Base-by-base conservation (phyloP, 768 basidiomycete species). In the Kwoniella dendrophila region DNA sequence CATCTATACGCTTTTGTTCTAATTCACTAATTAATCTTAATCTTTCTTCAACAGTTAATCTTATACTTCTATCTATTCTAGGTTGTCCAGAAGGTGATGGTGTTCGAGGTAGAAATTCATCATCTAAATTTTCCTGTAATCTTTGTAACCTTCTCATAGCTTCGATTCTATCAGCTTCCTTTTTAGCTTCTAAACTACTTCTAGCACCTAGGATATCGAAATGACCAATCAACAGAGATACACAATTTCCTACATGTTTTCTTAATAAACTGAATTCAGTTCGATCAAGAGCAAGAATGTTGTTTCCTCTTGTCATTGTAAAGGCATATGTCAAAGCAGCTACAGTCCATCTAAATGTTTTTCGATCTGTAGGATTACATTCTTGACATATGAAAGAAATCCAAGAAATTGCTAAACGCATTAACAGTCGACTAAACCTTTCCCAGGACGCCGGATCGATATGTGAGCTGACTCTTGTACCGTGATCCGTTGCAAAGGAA, bases 341-440 rank as follows among this genome's bases (percentile, higher is more conserved):
- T 55, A 99, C 93, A 7, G 96, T 94, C 94, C 94, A 98, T 75
- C 90, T 89, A 84, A 99, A 99, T 0, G 92, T 98, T 78, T 88
- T 90, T 59, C 92, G 85, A 78, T 98, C 94, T 33, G 90, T 89
- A 7, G 94, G 92, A 70, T 96, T 90, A 81, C 96, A 99, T 71
- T 94, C 91, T 74, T 97, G 93, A 80, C 92, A 96, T 66, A 98
- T 95, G 82, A 99, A 98, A 44, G 92, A 88, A 33, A 98, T 91
- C 95, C 95, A 99, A 12, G 90, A 89, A 70, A 98, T 97, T 10
- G 94, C 92, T 54, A 98, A 85, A 63, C 87, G 88, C 78, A 94
- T 88, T 33, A 97, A 83, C 3, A 89, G 83, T 6, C 88, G 85
- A 73, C 90, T 89, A 80, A 96, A 95, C 67, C 88, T 87, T 29